Base-by-base conservation (phyloP, 2,329 filamentous ascomycete species). In the Mycosphaerella sp. region DNA sequence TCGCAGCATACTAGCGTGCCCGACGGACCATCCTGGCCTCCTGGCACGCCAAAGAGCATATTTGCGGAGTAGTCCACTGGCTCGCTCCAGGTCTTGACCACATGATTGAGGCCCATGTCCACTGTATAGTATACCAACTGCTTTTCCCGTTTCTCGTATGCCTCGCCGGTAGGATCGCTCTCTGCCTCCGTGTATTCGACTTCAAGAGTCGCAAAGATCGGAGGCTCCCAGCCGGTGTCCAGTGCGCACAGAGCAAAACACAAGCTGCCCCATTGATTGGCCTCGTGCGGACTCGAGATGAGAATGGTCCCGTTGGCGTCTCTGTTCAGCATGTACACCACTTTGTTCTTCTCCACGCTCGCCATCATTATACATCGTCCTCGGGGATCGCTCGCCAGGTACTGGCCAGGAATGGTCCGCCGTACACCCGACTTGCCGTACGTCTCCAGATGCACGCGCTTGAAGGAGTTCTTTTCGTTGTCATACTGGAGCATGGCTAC, bases 341-440 rank as follows among this genome's bases (percentile, higher is more conserved):
- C 85, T 75, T 98, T 98, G 75, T 97, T 98, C 79, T 98, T 98
- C 74, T 99, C 94, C 49, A 91, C 79, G 4, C 90, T 91, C 8
- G 93, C 89, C 55, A 97, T 87, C 67, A 99, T 79, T 66, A 91
- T 95, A 49, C 94, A 94, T 73, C 93, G 83, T 50, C 93, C 93
- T 71, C 95, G 95, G 25, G 93, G 93, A 65, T 99, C 93, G 46
- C 89, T 88, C 6, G 91, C 93, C 25, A 99, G 80, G 66, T 96
- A 98, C 70, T 99, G 89, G 54, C 94, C 93, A 2, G 94, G 93
- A 40, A 98, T 82, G 34, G 97, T 91, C 63, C 93, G 84, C 52
- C 94, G 84, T 47, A 97, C 81, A 34, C 93, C 94, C 6, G 93
- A 97, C 72, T 98, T 98, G 61, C 93, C 93, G 69, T 95, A 99